Evolutionary conservation across 495 filamentous ascomycete species (phyloP).

Genomic region (Daldinia loculata): DNA sequence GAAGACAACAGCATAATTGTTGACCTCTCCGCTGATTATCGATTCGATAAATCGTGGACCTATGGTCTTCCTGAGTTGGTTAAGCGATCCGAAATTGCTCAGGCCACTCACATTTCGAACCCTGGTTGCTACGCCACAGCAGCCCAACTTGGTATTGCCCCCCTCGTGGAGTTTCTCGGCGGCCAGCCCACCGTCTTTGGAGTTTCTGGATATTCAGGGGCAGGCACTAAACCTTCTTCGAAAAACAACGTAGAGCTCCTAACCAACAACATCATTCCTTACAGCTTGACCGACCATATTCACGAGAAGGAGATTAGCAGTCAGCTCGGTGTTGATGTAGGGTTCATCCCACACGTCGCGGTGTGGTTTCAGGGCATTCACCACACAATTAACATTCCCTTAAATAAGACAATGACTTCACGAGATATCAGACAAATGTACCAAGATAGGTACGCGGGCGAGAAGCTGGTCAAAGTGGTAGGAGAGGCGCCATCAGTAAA

Average conservation of each 20-base stretch:
- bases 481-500: constrained; percentile 91
- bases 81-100: constrained; percentile 76
- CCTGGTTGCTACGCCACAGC: constrained; percentile 97
- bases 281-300: constrained; percentile 93
- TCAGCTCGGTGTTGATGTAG: constrained; percentile 79
- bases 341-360: constrained; percentile 94
- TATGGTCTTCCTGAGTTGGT: constrained; percentile 95
- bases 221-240: constrained; percentile 92
- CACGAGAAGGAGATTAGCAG: constrained; percentile 90
- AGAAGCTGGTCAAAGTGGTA: constrained; percentile 90
- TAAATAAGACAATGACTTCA: constrained; percentile 82
- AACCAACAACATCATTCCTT: constrained; percentile 89
- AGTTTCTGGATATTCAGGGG: constrained; percentile 94
- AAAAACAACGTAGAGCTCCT: constrained; percentile 95
- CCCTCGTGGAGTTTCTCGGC: constrained; percentile 78
- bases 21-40: constrained; percentile 94
- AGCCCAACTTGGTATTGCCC: constrained; percentile 90
- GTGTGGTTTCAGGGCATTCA: constrained; percentile 98
- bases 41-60: constrained; percentile 90
- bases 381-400: constrained; percentile 89
- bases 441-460: constrained; percentile 94
- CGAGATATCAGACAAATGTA: constrained; percentile 94
- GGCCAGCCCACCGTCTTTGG: constrained; percentile 89
- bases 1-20: constrained; percentile 82
- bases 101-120: constrained; percentile 89